These are phyloP conservation scores for Zalaria sp. DNA, from an alignment of 2,329 filamentous ascomycete species.

Conservation along the genomic window DNA sequence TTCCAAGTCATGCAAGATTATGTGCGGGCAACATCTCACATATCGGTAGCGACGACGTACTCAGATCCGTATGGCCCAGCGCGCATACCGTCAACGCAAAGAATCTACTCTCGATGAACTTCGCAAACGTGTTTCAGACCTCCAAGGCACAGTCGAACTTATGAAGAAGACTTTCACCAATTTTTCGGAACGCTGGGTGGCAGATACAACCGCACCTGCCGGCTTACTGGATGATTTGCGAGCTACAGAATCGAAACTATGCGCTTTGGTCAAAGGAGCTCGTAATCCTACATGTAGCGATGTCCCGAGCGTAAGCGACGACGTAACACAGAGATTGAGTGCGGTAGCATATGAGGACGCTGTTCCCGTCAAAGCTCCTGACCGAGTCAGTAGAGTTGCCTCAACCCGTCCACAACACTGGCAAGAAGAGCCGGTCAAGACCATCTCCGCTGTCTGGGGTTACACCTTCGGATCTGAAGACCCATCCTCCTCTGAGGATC, in stretches of 20 bases:
- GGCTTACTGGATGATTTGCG: slow-evolving; percentile 9
- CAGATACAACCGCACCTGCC: not conserved
- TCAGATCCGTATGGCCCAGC: slow-evolving; percentile 74
- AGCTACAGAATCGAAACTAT: slow-evolving; percentile 6
- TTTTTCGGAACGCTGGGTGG: slow-evolving; percentile 41
- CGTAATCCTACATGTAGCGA: slow-evolving; percentile 8
- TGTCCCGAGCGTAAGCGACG: slow-evolving; percentile 1
- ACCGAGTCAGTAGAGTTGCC: not conserved
- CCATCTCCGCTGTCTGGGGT: not conserved
- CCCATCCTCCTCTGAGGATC: no score
- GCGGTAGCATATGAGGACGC: not conserved
- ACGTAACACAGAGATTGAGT: not conserved
- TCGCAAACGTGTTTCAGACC: slow-evolving; percentile 52
- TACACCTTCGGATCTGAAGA: not conserved
- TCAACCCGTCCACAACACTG: not conserved
- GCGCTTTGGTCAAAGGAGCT: slow-evolving; percentile 8
- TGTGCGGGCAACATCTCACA: no score
- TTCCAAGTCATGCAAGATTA: no score
- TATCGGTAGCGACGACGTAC: slow-evolving; percentile 56
- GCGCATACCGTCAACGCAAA: slow-evolving; percentile 74
- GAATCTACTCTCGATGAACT: slow-evolving; percentile 65
- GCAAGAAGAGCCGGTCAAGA: not conserved
- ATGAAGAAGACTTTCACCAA: slow-evolving; percentile 59
- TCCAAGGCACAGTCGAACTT: slow-evolving; percentile 56
- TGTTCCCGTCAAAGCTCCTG: not conserved